Conservation (phyloP, 257 asterid species). For the Mitragyna speciosa region DNA sequence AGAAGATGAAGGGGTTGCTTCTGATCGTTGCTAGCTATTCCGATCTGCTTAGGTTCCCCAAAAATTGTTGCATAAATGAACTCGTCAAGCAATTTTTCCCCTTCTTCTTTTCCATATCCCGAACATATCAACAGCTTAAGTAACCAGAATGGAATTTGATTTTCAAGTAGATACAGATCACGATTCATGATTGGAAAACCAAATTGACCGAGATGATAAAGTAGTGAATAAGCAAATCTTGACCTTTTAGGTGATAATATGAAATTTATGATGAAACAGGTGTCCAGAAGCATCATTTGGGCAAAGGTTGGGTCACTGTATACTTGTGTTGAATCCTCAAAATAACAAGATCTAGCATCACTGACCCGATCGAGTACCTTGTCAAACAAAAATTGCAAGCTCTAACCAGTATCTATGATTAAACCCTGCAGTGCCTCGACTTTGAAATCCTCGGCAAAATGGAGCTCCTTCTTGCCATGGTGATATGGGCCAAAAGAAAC, state of each 20-base stretch:
- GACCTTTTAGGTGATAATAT: rapidly evolving
- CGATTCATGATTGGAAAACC: background rate
- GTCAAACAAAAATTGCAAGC: background rate
- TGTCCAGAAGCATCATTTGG: conserved; percentile 17
- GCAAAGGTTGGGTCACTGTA: background rate
- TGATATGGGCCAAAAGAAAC: conserved; percentile 35
- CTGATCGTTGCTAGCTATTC: background rate
- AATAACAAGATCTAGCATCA: background rate
- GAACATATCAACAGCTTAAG: background rate
- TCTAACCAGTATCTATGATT: background rate
- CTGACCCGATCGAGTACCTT: background rate
- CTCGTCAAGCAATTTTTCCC: background rate
- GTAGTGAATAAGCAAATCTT: rapidly evolving
- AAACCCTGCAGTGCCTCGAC: background rate
- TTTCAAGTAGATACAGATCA: conserved; percentile 31
- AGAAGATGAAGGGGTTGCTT: background rate
- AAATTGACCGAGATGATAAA: background rate
- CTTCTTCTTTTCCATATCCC: background rate
- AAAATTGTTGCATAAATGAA: background rate
- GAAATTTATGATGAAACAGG: background rate
- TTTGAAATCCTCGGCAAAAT: conserved; percentile 19
- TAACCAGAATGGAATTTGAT: conserved; percentile 30
- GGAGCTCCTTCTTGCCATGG: conserved; percentile 21
- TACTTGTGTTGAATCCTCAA: background rate
- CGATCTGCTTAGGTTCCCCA: background rate